Conservation (phyloP, 306 rosid species). For the Cucurbita moschata region DNA sequence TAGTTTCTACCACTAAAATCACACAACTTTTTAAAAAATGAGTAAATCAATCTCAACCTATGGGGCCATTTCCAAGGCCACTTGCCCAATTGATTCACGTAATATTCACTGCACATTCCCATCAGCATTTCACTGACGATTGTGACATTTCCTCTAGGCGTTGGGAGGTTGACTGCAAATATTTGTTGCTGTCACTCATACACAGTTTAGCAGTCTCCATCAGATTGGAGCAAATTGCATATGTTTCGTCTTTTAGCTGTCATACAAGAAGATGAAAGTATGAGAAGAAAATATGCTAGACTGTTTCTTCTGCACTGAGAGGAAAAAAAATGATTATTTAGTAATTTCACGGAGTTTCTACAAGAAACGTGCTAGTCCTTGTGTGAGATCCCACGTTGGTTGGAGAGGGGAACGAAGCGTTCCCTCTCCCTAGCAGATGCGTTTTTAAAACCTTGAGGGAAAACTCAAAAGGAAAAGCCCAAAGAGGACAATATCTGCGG, state of each 20-base stretch:
- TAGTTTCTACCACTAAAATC: too few relatives aligned
- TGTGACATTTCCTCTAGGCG: conserved; percentile 18
- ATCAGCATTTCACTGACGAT: background rate
- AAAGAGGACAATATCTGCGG: too few relatives aligned
- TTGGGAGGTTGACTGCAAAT: conserved; percentile 45
- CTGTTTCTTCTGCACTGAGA: background rate
- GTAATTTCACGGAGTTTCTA: background rate
- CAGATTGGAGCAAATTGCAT: conserved; percentile 39
- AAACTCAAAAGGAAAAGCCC: too few relatives aligned
- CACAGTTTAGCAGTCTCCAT: conserved; percentile 60
- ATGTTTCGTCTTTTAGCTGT: conserved; percentile 39
- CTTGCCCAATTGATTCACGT: background rate
- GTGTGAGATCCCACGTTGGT: too few relatives aligned
- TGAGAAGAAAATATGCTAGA: background rate
- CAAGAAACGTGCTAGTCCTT: background rate
- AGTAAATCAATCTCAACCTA: background rate
- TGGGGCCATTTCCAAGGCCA: background rate
- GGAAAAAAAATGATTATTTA: background rate
- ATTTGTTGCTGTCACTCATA: conserved; percentile 36
- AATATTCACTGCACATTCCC: background rate
- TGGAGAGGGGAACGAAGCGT: too few relatives aligned
- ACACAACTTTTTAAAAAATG: too few relatives aligned
- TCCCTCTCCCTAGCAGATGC: too few relatives aligned
- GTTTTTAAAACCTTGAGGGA: too few relatives aligned
- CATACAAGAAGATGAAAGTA: conserved; percentile 12